phyloP scores from a whole-genome alignment of 129 eudicot genomes.

The Tagetes erecta region DNA sequence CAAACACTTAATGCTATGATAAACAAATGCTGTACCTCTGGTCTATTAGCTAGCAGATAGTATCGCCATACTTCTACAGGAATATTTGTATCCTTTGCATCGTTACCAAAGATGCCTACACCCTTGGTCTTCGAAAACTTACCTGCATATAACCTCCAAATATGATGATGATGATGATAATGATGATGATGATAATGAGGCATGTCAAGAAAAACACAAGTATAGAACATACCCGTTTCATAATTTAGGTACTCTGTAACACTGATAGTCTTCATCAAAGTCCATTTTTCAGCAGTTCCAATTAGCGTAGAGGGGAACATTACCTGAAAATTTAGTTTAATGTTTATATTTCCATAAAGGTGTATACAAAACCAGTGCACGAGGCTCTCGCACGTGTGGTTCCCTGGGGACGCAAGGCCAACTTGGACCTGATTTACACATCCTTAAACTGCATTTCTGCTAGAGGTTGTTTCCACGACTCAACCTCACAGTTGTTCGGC shows the following conservation, averaged over 20 bases:
- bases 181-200: neutral
- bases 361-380: neutral
- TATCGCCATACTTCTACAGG: slow-evolving; percentile 97
- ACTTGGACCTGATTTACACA: no score
- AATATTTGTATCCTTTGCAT: slow-evolving; percentile 71
- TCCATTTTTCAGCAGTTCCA: slow-evolving; percentile 80
- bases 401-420: no score
- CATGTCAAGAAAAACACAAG: neutral
- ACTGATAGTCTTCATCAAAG: slow-evolving; percentile 75
- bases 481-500: no score
- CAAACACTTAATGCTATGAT: neutral
- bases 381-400: no score
- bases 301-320: slow-evolving; percentile 82
- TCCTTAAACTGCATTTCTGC: no score
- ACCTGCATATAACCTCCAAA: slow-evolving; percentile 33
- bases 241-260: slow-evolving; percentile 82
- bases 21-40: slow-evolving; percentile 53
- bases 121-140: slow-evolving; percentile 84
- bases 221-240: slow-evolving; percentile 57
- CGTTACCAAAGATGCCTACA: slow-evolving; percentile 85
- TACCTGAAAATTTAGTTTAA: slow-evolving; percentile 43
- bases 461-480: no score
- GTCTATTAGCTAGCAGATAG: slow-evolving; percentile 71
- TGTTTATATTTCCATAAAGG: neutral
- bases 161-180: neutral